Percentiles rank a stretch among this genome's conserved stretches.
These are phyloP conservation scores for Penicillium corylophilum DNA, from an alignment of 2,329 filamentous ascomycete species.

Conservation along the genomic window DNA sequence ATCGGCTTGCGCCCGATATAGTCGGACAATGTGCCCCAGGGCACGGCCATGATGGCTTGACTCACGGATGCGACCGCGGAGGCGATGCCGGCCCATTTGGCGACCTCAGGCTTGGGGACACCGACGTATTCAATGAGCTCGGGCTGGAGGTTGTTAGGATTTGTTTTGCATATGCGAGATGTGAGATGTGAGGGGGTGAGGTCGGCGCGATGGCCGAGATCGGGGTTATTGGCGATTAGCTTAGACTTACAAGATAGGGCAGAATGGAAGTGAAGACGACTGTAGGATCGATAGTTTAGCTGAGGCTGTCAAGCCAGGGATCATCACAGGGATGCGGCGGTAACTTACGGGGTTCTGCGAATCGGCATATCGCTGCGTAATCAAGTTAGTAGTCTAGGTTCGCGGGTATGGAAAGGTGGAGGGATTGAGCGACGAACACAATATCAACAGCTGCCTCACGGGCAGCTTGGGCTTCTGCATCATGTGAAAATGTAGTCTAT, in stretches of 20 bases:
- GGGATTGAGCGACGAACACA: slow-evolving; percentile 63
- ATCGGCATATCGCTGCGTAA: slow-evolving; percentile 67
- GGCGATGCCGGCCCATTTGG: slow-evolving; percentile 76
- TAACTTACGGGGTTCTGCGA: slow-evolving; percentile 64
- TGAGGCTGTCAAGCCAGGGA: not conserved
- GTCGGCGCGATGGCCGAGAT: not conserved
- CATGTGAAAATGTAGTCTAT: not conserved
- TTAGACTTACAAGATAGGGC: slow-evolving; percentile 18
- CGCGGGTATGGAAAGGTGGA: no score
- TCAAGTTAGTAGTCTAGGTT: slow-evolving; percentile 8
- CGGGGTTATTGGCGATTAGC: not conserved
- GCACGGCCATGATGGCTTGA: slow-evolving; percentile 69
- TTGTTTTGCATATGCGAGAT: not conserved
- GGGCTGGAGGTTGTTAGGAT: slow-evolving; percentile 45
- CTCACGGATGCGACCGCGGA: slow-evolving; percentile 70
- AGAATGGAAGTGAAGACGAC: slow-evolving; percentile 22
- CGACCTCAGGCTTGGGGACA: slow-evolving; percentile 64
- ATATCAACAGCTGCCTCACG: slow-evolving; percentile 71
- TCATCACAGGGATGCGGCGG: not conserved
- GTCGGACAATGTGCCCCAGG: slow-evolving; percentile 77
- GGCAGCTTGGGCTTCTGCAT: slow-evolving; percentile 62
- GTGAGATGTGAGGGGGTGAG: not conserved
- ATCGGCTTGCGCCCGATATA: slow-evolving; percentile 76
- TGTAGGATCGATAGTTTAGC: not conserved
- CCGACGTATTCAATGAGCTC: slow-evolving; percentile 84